phyloP scores from a whole-genome alignment of 305 asterid species.

The Stenogyne calaminthoides region DNA sequence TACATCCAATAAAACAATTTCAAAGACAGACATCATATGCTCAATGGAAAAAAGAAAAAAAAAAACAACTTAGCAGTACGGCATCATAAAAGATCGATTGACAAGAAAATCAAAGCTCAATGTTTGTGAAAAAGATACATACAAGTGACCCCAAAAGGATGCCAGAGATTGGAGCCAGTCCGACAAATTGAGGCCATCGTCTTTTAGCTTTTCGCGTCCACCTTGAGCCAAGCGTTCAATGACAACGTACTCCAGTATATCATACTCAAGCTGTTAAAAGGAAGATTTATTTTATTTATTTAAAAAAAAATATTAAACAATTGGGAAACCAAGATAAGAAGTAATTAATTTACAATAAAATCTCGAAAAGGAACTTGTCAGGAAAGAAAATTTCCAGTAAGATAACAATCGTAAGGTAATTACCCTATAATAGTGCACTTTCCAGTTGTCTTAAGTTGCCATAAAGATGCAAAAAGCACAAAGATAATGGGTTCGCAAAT shows the following conservation, averaged over 20 bases:
- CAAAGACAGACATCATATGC: conserved; percentile 29
- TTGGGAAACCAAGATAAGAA: background rate
- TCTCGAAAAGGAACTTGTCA: background rate
- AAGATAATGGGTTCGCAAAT: no score
- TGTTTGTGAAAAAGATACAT: conserved; percentile 47
- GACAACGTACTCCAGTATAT: conserved; percentile 95
- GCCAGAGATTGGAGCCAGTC: conserved; percentile 99
- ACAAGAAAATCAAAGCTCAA: conserved; percentile 32
- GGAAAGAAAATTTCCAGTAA: no score
- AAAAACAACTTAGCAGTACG: conserved; percentile 26
- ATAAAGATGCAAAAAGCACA: no score
- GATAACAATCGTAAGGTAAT: no score
- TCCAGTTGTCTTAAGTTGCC: no score
- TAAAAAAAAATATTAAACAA: conserved; percentile 19
- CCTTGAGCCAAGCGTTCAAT: conserved; percentile 96
- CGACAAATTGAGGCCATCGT: conserved; percentile 95
- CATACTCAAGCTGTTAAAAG: conserved; percentile 89
- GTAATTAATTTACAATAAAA: background rate
- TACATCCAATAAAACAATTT: conserved; percentile 18
- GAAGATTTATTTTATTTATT: no score
- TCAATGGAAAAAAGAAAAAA: conserved; percentile 32
- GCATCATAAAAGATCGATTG: conserved; percentile 10
- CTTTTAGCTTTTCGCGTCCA: conserved; percentile 99
- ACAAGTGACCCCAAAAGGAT: conserved; percentile 99
- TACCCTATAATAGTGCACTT: no score